Conservation (phyloP, 2,329 filamentous ascomycete species). For the Graphium sp. region DNA sequence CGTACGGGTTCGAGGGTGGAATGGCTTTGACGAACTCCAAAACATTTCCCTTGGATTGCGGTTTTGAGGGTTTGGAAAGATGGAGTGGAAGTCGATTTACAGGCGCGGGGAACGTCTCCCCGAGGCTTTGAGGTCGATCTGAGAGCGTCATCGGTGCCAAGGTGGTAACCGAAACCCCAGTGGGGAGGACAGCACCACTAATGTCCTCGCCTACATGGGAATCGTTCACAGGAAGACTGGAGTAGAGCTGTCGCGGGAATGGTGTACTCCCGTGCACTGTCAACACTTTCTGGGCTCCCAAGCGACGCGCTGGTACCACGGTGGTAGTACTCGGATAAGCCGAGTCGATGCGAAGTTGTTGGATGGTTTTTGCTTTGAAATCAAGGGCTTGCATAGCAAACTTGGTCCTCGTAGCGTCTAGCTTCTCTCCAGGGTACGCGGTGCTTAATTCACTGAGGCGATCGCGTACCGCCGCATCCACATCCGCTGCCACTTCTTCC, state of each 20-base stretch:
- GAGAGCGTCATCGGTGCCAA: constrained; percentile 18
- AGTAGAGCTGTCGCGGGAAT: constrained; percentile 65
- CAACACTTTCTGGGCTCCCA: constrained; percentile 41
- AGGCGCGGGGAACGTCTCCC: constrained; percentile 35
- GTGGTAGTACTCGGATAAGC: constrained; percentile 28
- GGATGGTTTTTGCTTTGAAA: constrained; percentile 33
- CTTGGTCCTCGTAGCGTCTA: no score
- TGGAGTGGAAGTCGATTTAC: constrained; percentile 41
- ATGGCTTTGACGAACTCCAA: constrained; percentile 36
- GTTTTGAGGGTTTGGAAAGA: constrained; percentile 51
- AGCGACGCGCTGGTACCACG: no score
- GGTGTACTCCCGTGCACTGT: constrained; percentile 64
- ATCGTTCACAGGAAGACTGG: constrained; percentile 44
- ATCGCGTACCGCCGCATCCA: no score
- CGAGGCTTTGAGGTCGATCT: constrained; percentile 40
- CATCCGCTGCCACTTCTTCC: no score
- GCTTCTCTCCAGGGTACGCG: no score
- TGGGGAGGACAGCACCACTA: neutral
- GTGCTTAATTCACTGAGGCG: no score
- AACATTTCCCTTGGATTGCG: constrained; percentile 44
- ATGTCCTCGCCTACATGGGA: constrained; percentile 6
- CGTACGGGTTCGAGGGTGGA: constrained; percentile 37
- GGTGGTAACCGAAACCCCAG: constrained; percentile 1
- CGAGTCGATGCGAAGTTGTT: constrained; percentile 44
- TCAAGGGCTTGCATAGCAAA: no score